Evolutionary conservation across 108 stramenopile species (phyloP).

Genomic region (Nannochloropsis gaditana): DNA sequence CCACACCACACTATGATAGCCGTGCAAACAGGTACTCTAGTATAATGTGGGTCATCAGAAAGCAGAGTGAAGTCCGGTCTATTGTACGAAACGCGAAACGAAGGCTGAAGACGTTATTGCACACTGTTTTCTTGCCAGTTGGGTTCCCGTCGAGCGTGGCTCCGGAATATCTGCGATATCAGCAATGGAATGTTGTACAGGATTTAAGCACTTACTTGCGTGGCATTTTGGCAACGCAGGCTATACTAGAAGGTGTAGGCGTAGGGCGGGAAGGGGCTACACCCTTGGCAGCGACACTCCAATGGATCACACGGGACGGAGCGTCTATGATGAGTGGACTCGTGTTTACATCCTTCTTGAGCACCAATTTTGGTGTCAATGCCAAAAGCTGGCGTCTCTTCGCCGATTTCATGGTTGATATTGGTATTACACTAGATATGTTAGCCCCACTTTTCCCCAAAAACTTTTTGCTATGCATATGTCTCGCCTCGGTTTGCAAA

Average conservation of each 20-base stretch:
- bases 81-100: conserved; percentile 16
- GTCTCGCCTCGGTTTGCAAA: conserved; percentile 52
- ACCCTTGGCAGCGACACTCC: conserved; percentile 47
- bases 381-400: conserved; percentile 55
- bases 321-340: conserved; percentile 45
- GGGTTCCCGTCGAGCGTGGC: conserved; percentile 48
- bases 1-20: no score
- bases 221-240: conserved; percentile 52
- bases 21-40: no score
- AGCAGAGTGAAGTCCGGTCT: no score
- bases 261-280: conserved; percentile 51
- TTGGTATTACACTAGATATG: conserved; percentile 55
- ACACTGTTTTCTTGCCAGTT: conserved; percentile 35
- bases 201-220: conserved; percentile 51
- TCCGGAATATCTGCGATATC: conserved; percentile 50
- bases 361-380: conserved; percentile 50
- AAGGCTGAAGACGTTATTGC: background rate
- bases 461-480: conserved; percentile 37
- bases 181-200: conserved; percentile 48
- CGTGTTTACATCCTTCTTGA: conserved; percentile 47
- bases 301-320: conserved; percentile 52
- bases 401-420: conserved; percentile 50
- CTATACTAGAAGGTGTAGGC: conserved; percentile 52
- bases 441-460: conserved; percentile 41
- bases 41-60: no score